Conservation (phyloP, 176 grass and related monocot species). For the Otatea glauca region DNA sequence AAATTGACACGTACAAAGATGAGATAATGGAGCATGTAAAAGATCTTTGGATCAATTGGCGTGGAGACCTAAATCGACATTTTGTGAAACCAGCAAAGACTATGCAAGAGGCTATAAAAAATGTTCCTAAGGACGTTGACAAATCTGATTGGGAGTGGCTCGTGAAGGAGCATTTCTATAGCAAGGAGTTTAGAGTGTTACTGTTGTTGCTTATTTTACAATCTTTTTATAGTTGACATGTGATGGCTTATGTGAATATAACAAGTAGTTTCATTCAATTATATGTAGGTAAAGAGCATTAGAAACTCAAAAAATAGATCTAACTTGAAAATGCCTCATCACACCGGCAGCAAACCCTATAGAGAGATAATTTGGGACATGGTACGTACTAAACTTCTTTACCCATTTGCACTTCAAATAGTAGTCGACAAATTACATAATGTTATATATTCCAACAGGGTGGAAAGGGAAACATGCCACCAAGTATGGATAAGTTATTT, state of each 20-base stretch:
- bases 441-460: not conserved
- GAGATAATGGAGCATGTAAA: not conserved
- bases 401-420: not conserved
- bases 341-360: not conserved
- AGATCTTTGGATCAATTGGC: not conserved
- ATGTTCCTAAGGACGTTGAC: not conserved
- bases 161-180: not conserved
- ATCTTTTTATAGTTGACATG: not conserved
- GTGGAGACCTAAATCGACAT: not conserved
- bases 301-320: not conserved
- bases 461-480: conserved; percentile 9
- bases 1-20: not conserved
- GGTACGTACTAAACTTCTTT: not conserved
- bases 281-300: not conserved
- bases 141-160: not conserved
- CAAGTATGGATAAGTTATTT: not conserved
- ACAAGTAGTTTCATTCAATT: too few relatives aligned
- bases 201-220: not conserved
- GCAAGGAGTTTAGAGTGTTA: not conserved
- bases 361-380: conserved; percentile 15
- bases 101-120: not conserved
- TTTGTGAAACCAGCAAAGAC: not conserved
- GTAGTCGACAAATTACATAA: not conserved
- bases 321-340: not conserved
- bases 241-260: not conserved